A percentile compares a stretch with the other conserved stretches of the same genome.
phyloP scores from a whole-genome alignment of 495 filamentous ascomycete genomes.

The Hypoxylon lenormandii region DNA sequence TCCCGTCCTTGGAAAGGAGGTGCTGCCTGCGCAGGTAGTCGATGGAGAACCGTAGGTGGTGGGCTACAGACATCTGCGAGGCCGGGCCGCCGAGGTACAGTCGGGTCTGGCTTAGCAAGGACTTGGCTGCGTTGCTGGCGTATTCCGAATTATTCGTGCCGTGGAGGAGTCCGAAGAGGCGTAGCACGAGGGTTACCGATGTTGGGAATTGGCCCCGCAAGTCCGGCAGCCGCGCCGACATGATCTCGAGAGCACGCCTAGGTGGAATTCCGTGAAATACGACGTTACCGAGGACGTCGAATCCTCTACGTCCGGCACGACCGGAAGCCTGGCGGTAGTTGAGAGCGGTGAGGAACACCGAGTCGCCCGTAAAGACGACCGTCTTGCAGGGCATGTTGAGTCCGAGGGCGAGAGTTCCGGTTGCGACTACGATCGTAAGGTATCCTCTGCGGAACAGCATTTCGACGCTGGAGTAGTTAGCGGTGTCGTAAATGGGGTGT shows the following conservation, averaged over 20 bases:
- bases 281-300: conserved; percentile 83
- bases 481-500: conserved; percentile 7
- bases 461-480: conserved; percentile 64
- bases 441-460: conserved; percentile 80
- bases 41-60: conserved; percentile 82
- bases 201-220: conserved; percentile 82
- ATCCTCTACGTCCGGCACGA: conserved; percentile 81
- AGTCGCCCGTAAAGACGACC: conserved; percentile 79
- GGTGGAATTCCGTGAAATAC: conserved; percentile 73
- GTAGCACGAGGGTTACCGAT: conserved; percentile 76
- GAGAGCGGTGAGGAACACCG: conserved; percentile 75
- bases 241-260: conserved; percentile 69
- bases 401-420: conserved; percentile 78
- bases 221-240: conserved; percentile 77
- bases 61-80: conserved; percentile 72
- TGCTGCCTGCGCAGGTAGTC: conserved; percentile 78
- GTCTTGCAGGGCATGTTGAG: conserved; percentile 90
- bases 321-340: conserved; percentile 82
- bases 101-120: conserved; percentile 74
- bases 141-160: conserved; percentile 71
- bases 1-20: conserved; percentile 69
- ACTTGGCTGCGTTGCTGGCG: conserved; percentile 71
- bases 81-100: conserved; percentile 74
- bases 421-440: conserved; percentile 78
- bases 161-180: conserved; percentile 74